These are phyloP conservation scores for Aureobasidium vineae DNA, from an alignment of 2,329 filamentous ascomycete species.

Conservation along the genomic window DNA sequence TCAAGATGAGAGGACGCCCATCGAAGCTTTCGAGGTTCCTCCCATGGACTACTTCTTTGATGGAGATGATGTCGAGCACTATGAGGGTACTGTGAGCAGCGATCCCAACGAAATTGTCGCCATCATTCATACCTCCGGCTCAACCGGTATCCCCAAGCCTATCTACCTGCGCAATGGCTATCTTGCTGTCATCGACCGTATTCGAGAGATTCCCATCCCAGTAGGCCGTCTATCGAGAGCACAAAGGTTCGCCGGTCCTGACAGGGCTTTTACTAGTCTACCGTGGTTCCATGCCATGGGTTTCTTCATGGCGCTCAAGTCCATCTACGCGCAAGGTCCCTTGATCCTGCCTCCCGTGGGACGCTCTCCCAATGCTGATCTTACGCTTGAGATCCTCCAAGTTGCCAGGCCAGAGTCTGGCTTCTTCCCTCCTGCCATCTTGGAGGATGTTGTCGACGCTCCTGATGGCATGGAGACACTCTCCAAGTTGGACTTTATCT, in stretches of 20 bases:
- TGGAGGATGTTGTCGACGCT: slow-evolving; percentile 28
- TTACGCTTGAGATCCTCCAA: slow-evolving; percentile 30
- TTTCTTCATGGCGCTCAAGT: slow-evolving; percentile 27
- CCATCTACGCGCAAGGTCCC: slow-evolving; percentile 26
- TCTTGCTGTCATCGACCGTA: slow-evolving; percentile 42
- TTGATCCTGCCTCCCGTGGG: slow-evolving; percentile 25
- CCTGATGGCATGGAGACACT: slow-evolving; percentile 28
- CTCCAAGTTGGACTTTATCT: slow-evolving; percentile 24
- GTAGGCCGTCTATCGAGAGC: slow-evolving; percentile 36
- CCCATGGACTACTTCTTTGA: slow-evolving; percentile 26
- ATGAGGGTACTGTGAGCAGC: slow-evolving; percentile 39
- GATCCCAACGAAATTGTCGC: slow-evolving; percentile 41
- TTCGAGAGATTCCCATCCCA: slow-evolving; percentile 38
- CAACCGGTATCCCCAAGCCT: slow-evolving; percentile 46
- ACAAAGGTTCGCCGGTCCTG: slow-evolving; percentile 19
- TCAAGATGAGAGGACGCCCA: slow-evolving; percentile 11
- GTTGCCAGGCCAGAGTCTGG: slow-evolving; percentile 28
- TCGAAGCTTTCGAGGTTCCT: slow-evolving; percentile 27
- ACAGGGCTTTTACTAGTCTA: slow-evolving; percentile 32
- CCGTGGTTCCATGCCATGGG: slow-evolving; percentile 31
- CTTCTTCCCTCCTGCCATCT: slow-evolving; percentile 28
- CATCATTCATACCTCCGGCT: slow-evolving; percentile 46
- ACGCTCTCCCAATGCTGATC: slow-evolving; percentile 27
- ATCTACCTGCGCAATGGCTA: slow-evolving; percentile 41
- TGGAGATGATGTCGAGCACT: slow-evolving; percentile 29